These are phyloP conservation scores for Ceratonia siliqua DNA, from an alignment of 306 rosid genomes.

Conservation along the genomic window DNA sequence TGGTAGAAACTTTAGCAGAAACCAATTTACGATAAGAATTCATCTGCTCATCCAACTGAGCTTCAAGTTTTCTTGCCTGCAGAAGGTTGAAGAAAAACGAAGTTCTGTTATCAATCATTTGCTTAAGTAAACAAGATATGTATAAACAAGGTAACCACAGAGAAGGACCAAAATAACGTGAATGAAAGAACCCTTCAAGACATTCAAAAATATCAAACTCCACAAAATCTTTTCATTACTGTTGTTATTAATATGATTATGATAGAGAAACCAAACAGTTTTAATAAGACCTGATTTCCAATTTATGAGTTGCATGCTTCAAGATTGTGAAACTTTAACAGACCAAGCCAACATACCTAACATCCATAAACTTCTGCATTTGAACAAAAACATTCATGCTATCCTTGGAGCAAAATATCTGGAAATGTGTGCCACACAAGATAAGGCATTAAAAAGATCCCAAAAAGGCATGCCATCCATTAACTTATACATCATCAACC, in stretches of 20 bases:
- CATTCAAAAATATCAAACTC: not conserved
- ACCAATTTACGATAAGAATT: constrained; percentile 77
- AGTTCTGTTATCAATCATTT: constrained; percentile 24
- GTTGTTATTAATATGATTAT: not conserved
- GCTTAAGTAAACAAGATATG: constrained; percentile 16
- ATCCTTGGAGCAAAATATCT: too few species aligned
- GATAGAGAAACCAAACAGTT: not conserved
- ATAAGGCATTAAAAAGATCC: too few species aligned
- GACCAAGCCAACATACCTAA: not conserved
- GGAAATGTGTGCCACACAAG: too few species aligned
- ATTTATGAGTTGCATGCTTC: not conserved
- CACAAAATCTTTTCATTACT: not conserved
- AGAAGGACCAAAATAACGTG: constrained; percentile 5
- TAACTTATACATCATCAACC: too few species aligned
- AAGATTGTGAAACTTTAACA: not conserved
- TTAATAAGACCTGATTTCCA: not conserved
- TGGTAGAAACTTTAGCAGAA: constrained; percentile 71
- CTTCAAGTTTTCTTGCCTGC: constrained; percentile 95
- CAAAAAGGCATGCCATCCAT: too few species aligned
- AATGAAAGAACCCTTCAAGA: constrained; percentile 11
- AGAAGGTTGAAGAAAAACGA: constrained; percentile 19
- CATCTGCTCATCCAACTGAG: constrained; percentile 97
- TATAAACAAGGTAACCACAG: not conserved
- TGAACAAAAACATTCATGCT: too few species aligned
- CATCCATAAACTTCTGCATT: not conserved